Conservation (phyloP, 1,284 basidiomycete genomes). For the Pseudozyma sp. region DNA sequence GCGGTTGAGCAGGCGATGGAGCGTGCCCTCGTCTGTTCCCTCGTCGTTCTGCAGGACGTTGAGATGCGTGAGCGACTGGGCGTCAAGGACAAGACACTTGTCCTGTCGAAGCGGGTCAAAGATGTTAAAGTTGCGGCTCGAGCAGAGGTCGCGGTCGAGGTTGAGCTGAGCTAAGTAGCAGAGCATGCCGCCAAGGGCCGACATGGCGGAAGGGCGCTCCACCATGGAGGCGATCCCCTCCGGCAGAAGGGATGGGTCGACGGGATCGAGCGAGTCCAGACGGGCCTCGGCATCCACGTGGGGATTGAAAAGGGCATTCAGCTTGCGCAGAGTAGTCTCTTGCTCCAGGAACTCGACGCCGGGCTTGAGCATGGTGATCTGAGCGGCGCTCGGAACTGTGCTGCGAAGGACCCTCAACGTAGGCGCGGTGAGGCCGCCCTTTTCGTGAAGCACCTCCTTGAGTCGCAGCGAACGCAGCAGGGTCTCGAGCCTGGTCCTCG, state of each 20-base stretch:
- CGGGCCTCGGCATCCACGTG: slow-evolving; percentile 33
- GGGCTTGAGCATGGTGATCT: slow-evolving; percentile 65
- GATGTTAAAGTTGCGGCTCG: slow-evolving; percentile 66
- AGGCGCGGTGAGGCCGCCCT: slow-evolving; percentile 73
- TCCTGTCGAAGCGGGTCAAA: slow-evolving; percentile 59
- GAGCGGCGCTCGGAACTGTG: slow-evolving; percentile 55
- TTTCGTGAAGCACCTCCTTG: slow-evolving; percentile 91
- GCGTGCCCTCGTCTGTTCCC: slow-evolving; percentile 64
- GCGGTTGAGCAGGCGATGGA: slow-evolving; percentile 66
- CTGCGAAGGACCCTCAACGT: slow-evolving; percentile 62
- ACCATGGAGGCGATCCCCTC: slow-evolving; percentile 58
- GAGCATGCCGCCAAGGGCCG: slow-evolving; percentile 64
- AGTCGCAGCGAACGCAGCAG: slow-evolving; percentile 90
- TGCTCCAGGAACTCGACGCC: slow-evolving; percentile 61
- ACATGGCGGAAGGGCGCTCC: slow-evolving; percentile 53
- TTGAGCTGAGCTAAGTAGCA: slow-evolving; percentile 65
- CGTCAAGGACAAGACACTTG: slow-evolving; percentile 64
- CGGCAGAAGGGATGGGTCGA: slow-evolving; percentile 49
- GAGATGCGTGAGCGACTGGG: slow-evolving; percentile 65
- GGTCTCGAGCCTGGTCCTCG: slow-evolving; percentile 91
- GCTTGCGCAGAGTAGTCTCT: slow-evolving; percentile 50
- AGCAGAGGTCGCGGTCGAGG: slow-evolving; percentile 64
- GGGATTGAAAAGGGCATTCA: slow-evolving; percentile 58
- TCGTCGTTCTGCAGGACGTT: slow-evolving; percentile 67
- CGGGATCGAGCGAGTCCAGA: slow-evolving; percentile 42